A percentile compares a stretch with the other conserved stretches of the same genome.
These are phyloP conservation scores for Lophiotrema nucula DNA, from an alignment of 495 filamentous ascomycete genomes.

Conservation along the genomic window DNA sequence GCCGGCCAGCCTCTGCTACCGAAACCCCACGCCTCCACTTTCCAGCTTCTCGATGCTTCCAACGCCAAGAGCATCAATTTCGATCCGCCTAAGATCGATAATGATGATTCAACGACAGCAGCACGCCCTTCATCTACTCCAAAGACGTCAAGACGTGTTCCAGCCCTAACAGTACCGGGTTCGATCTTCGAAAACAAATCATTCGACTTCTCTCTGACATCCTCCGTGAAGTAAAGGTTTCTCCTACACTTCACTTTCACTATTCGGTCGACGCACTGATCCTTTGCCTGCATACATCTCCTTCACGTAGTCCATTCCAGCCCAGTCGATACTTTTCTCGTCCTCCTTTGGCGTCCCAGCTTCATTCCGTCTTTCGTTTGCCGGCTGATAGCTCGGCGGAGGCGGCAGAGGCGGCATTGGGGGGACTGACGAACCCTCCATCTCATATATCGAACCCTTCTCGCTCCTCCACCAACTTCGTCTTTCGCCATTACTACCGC, in stretches of 20 bases:
- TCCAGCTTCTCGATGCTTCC: too few species aligned
- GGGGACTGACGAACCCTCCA: neutral
- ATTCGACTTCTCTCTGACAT: too few species aligned
- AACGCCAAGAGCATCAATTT: too few species aligned
- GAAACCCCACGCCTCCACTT: too few species aligned
- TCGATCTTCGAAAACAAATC: too few species aligned
- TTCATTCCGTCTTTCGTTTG: neutral
- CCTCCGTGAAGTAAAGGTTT: too few species aligned
- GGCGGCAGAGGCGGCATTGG: neutral
- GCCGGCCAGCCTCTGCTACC: too few species aligned
- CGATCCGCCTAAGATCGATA: too few species aligned
- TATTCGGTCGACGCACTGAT: neutral
- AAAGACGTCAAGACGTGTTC: too few species aligned
- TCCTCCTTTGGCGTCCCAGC: neutral
- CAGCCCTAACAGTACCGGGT: too few species aligned
- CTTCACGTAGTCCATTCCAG: slow-evolving; percentile 7
- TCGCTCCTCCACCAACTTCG: neutral
- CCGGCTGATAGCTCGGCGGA: neutral
- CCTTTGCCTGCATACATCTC: slow-evolving; percentile 4
- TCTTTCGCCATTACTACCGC: neutral
- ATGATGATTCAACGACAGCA: too few species aligned
- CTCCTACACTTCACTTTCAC: neutral
- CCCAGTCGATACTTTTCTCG: neutral
- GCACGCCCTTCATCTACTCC: too few species aligned
- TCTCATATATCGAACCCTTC: neutral